Base-by-base conservation (phyloP, 2,329 filamentous ascomycete species). In the Pestalotiopsis sp. region DNA sequence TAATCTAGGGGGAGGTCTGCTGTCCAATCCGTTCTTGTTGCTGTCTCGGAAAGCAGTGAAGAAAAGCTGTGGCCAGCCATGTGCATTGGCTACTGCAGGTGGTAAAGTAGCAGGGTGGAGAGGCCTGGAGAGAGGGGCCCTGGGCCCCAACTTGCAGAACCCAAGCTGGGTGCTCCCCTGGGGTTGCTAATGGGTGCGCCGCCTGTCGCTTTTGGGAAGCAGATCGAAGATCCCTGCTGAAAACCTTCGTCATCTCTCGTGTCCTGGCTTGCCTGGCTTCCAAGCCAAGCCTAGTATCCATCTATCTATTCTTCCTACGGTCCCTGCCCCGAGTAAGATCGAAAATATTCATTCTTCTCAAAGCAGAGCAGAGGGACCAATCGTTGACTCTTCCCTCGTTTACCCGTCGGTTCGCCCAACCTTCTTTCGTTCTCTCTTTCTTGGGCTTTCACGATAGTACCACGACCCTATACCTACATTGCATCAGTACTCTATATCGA, bases 211-310 rank as follows among this genome's bases (percentile, higher is more conserved):
- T 61, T 61, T 27, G 25, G n/a, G 59, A 20, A 36, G 39, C n/a
- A 61, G 20, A 39, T 36, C n/a, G 25, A 36, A 14, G 59, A 62
- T 62, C 59, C 59, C 59, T 62, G 59, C 59, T 62, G 36, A 62
- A 62, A 62, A 62, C 45, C 59, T 62, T 62, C 59, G 59, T 62
- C 59, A 62, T 62, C 59, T 39, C 59, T 62, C 59, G 59, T 62
- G 59, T 62, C 59, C 59, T 62, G 27, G 27, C 27, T 31, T 31
- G 31, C 31, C 31, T 31, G 31, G 31, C 31, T 36, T 36, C 57
- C 27, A 27, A 27, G 57, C 57, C 59, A 62, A 36, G n/a, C 36
- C n/a, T 14, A 27, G 57, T 27, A 59, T 52, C 45, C 45, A 59
- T 14, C 23, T 62, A 20, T 62, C 59, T 62, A 36, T 62, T 31